phyloP scores from a whole-genome alignment of 176 grass and related monocot species.

The Oryza brachyantha region DNA sequence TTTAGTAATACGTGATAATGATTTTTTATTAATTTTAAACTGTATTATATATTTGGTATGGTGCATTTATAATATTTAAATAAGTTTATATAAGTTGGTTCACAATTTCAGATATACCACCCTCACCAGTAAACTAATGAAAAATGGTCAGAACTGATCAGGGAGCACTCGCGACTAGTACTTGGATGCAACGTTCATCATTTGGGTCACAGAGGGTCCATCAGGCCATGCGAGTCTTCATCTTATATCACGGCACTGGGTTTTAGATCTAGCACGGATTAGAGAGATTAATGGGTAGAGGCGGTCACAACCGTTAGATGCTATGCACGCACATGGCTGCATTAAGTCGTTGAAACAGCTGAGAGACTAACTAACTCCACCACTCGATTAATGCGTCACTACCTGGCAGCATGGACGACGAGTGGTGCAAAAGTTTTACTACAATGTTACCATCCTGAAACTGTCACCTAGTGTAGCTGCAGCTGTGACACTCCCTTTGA shows the following conservation, averaged over 20 bases:
- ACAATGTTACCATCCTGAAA: not conserved
- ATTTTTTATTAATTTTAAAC: too few species aligned
- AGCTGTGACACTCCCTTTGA: too few species aligned
- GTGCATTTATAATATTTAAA: too few species aligned
- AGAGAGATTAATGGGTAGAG: not conserved
- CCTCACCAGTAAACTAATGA: too few species aligned
- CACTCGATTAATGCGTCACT: conserved; percentile 5
- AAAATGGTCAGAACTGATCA: too few species aligned
- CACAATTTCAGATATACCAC: too few species aligned
- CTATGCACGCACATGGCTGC: not conserved
- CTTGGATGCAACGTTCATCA: too few species aligned
- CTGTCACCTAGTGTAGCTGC: not conserved
- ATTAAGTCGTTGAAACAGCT: not conserved
- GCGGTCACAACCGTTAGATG: not conserved
- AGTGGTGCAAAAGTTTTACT: not conserved
- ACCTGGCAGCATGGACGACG: not conserved
- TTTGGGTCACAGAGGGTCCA: not conserved
- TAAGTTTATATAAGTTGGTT: too few species aligned
- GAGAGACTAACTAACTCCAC: not conserved
- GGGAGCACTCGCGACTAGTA: not conserved
- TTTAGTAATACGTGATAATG: too few species aligned
- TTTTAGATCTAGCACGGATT: not conserved
- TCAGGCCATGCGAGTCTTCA: not conserved
- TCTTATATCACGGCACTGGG: not conserved
- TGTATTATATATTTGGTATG: too few species aligned